Percentiles rank a stretch among this genome's conserved stretches.
phyloP scores from a whole-genome alignment of 805 yeast genomes.

The Brettanomyces naardenensis region DNA sequence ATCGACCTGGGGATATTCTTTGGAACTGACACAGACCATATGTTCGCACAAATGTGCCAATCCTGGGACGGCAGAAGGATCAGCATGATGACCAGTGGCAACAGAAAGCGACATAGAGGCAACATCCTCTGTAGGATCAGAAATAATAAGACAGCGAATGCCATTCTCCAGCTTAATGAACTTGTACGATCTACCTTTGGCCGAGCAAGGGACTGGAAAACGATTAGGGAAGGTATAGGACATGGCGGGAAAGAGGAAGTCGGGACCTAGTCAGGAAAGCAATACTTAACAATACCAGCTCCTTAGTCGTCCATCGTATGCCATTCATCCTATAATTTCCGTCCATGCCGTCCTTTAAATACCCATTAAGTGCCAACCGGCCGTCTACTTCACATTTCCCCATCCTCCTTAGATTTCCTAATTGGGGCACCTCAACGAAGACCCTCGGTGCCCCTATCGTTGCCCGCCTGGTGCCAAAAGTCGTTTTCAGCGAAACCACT shows the following conservation, averaged over 20 bases:
- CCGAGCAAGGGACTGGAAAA: conserved; percentile 10
- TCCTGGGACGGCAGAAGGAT: conserved; percentile 65
- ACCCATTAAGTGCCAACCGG: no score
- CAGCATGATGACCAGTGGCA: conserved; percentile 74
- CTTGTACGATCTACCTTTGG: conserved; percentile 31
- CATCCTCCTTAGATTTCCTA: conserved; percentile 7
- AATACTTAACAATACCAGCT: neutral
- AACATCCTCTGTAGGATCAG: conserved; percentile 60
- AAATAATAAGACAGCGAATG: conserved; percentile 55
- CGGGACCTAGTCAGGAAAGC: neutral
- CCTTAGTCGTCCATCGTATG: no score
- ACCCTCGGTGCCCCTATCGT: no score
- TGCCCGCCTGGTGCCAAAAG: no score
- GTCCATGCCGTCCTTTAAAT: no score
- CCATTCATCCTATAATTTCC: no score
- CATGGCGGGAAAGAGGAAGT: neutral
- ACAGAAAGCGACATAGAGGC: conserved; percentile 71
- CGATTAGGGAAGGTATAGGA: neutral
- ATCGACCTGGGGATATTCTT: conserved; percentile 40
- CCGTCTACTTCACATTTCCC: no score
- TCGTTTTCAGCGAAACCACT: no score
- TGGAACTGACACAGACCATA: conserved; percentile 51
- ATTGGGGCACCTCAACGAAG: conserved; percentile 9
- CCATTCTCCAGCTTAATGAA: conserved; percentile 58
- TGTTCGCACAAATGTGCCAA: conserved; percentile 90